Evolutionary conservation across 140 eudicot genomes (phyloP), one percentile per base, ranked within the genome.

Genomic region (Ambrosia hybrid): DNA sequence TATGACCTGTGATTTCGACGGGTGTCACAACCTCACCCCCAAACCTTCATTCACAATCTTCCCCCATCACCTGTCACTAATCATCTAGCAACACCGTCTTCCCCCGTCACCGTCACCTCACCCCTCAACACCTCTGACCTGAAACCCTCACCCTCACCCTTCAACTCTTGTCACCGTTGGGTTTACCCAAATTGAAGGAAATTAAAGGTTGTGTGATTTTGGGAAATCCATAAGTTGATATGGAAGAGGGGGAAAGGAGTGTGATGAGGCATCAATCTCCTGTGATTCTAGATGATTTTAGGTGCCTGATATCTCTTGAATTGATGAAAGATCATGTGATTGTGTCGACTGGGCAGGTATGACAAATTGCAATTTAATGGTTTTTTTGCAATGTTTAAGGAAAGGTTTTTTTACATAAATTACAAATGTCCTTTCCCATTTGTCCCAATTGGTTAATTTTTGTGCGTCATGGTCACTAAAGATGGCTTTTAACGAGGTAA

Each of bases 291-390:
- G 99, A 90, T 57, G 99, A 94, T 78, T 94, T 94, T 63, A 93
- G 97, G 56, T 94, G 99, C 72, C 99, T 97, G 12, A 90, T 94
- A 76, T 94, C 99, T 10, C 96, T 94, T 49, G 99, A 94, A 81
- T 77, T 94, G 82, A 94, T 94, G 99, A 90, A 82, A 85, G 99
- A 94, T 84, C 99, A 97, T 34, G 99, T 94, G 39, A 94, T 94
- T 65, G 99, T 94, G 75, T 94, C 99, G 3, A 90, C 99, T 1
- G 99, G 99, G 6, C 99, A 94, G 99, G 99, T 94, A 63, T 36
- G 53, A 66, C 33, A 45, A 45, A 16, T 66, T 30, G 34, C 34
- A 30, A 30, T 30, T 4, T 34, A 52, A 64, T 16, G 56, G 48
- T 37, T 49, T 21, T 21, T 30, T 36, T 43, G 61, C 62, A 73